Conservation (phyloP, 2,329 filamentous ascomycete species). For the Cryphonectria naterciae region DNA sequence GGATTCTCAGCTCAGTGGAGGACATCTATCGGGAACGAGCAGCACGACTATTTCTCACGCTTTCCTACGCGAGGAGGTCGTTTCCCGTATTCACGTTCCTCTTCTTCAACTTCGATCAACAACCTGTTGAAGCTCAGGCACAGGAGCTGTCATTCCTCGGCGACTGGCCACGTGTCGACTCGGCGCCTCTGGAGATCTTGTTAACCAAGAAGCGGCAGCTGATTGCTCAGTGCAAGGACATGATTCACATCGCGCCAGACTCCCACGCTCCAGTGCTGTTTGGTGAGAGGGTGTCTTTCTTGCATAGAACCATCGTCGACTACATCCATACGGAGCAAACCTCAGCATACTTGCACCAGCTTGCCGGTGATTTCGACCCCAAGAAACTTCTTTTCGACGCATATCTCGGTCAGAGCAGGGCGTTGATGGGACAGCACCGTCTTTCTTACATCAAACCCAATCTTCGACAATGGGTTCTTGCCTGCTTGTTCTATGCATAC, state of each 20-base stretch:
- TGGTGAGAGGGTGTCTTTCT: conserved; percentile 19
- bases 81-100: conserved; percentile 12
- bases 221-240: conserved; percentile 17
- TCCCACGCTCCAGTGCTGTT: conserved; percentile 7
- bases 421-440: conserved; percentile 12
- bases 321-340: conserved; percentile 30
- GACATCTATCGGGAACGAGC: conserved; percentile 2
- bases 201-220: conserved; percentile 10
- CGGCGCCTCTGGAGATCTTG: not conserved
- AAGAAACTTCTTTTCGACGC: conserved; percentile 11
- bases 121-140: not conserved
- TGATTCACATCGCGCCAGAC: conserved; percentile 14
- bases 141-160: not conserved
- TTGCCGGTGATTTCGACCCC: conserved; percentile 10
- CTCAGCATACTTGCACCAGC: not conserved
- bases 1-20: conserved; percentile 21
- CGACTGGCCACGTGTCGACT: conserved; percentile 10
- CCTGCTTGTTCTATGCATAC: conserved; percentile 15
- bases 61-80: conserved; percentile 7
- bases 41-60: conserved; percentile 8
- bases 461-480: conserved; percentile 12
- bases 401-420: conserved; percentile 12
- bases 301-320: conserved; percentile 26
- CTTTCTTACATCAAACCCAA: conserved; percentile 6
- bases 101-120: conserved; percentile 12